Conservation (phyloP, 1,284 basidiomycete genomes). For the Puccinia hordei region DNA sequence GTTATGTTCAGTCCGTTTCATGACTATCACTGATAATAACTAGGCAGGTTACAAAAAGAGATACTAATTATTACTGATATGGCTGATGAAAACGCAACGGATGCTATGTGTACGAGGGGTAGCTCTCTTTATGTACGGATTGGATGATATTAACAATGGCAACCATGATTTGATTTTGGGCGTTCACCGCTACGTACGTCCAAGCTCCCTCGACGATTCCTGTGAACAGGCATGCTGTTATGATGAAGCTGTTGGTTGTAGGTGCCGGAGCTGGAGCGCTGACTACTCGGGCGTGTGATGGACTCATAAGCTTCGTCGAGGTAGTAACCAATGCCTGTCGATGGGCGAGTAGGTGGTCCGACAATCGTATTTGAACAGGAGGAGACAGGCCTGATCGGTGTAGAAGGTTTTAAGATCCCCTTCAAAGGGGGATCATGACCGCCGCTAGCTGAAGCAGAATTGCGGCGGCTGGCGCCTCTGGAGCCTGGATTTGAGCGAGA, state of each 20-base stretch:
- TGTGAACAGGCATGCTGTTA: neutral
- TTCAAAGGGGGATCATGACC: constrained; percentile 22
- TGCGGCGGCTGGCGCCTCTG: constrained; percentile 25
- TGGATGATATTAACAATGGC: neutral
- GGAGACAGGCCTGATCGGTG: constrained; percentile 15
- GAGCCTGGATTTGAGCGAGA: constrained; percentile 24
- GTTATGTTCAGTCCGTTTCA: neutral
- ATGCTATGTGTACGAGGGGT: neutral
- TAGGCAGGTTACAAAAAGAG: neutral
- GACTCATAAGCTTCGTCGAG: constrained; percentile 32
- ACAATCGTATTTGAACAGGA: constrained; percentile 26
- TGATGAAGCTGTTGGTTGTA: constrained; percentile 22
- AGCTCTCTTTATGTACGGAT: neutral
- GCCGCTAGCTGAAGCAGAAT: constrained; percentile 15
- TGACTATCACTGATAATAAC: constrained; percentile 5
- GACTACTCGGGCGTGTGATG: constrained; percentile 16
- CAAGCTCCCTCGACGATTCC: constrained; percentile 22
- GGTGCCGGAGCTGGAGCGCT: constrained; percentile 6
- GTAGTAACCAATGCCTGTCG: constrained; percentile 35
- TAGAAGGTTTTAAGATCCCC: constrained; percentile 24
- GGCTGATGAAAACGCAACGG: neutral
- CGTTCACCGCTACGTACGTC: neutral
- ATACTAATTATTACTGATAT: neutral
- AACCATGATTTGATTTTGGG: constrained; percentile 1
- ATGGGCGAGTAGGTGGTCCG: constrained; percentile 12